Evolutionary conservation across 73 alveolate species (phyloP), one percentile per base, ranked within the genome.

Genomic region (Paramecium sexaurelia): DNA sequence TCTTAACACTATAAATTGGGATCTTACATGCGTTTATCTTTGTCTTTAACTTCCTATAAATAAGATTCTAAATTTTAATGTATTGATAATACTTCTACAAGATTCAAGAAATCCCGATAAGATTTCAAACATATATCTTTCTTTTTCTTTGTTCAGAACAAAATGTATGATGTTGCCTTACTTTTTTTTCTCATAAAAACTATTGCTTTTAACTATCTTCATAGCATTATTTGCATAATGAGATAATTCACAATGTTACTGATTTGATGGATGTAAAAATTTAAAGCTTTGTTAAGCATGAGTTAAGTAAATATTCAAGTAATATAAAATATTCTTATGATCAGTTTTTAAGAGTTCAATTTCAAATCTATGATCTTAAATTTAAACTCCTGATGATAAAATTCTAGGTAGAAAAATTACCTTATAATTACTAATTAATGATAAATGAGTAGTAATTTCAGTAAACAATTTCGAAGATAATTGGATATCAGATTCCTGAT

Each of bases 1-100:
- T 78, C 90, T 22, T 37, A 37, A 78, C 90, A 78, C 10, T 78
- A 78, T 22, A 78, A 24, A 78, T 78, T 78, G 6, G 90, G 90
- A 78, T 78, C 90, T 78, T 78, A 24, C 90, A 78, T 78, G 2
- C 90, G 45, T 78, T 78, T 78, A 41, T 45, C 90, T n/a, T 78
- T 78, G 22, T 78, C 90, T 22, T 78, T 78, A 8, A 78, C 90
- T 78, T 78, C 90, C 13, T 78, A 13, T 24, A 78, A 41, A 43
- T 39, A 78, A 3, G 55, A 29, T 33, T 45, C 90, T 73, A 73
- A 45, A n/a, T 1, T 0, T 33, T 73, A 36, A 19, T 36, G 11
- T 11, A 35, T 3, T 19, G 5, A 0, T 73, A 66, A 19, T 73
- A 73, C 87, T 39, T 78, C 90, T 41, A 24, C 90, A 78, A 7